Evolutionary conservation across 192 early-diverging fungal genomes (phyloP), one percentile per base, ranked within the genome.

Genomic region (Coemansia sp.): DNA sequence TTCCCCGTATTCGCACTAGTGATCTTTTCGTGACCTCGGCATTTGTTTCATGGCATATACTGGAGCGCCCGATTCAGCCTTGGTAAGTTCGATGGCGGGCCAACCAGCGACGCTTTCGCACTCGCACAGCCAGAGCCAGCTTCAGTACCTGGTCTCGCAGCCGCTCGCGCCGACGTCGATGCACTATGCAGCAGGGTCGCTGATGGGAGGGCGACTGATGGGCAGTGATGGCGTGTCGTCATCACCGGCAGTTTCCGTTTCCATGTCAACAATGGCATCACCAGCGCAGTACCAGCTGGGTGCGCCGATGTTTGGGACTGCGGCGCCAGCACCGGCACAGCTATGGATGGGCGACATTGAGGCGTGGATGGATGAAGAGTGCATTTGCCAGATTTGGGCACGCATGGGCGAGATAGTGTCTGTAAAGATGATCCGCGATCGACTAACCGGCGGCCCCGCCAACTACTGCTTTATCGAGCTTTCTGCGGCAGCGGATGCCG

Each of bases 391-490:
- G 66, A 65, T 93, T 15, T 98, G 96, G 96, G 92, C 87, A 37
- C 75, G 71, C 55, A 66, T 93, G 27, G 94, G 93, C 29, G 92
- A 97, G 75, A 74, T 86, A 41, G 94, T 98, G 4, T 83, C 86
- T 8, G 93, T 96, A 32, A 98, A 98, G 77, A 87, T 94, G 79
- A 96, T 98, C 82, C 89, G 93, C 35, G 95, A 98, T 80, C 93
- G 93, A 62, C 75, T 87, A 60, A 92, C 93, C 6, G 89, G 86
- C 10, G 77, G 68, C 5, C 85, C 84, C 49, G 89, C 93, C 3
- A 94, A 91, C 50, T 98, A 98, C 85, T 95, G 93, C 78, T 98
- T 97, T 79, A 82, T 98, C 24, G 94, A 95, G 74, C 89, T 98
- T 55, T 57, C 86, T 2, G 85, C 69, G 29, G 75, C 84, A 22